Percentiles rank a stretch among this genome's conserved stretches.
phyloP scores from a whole-genome alignment of 2,329 filamentous ascomycete genomes.

The Alternaria hordeiaustralica region DNA sequence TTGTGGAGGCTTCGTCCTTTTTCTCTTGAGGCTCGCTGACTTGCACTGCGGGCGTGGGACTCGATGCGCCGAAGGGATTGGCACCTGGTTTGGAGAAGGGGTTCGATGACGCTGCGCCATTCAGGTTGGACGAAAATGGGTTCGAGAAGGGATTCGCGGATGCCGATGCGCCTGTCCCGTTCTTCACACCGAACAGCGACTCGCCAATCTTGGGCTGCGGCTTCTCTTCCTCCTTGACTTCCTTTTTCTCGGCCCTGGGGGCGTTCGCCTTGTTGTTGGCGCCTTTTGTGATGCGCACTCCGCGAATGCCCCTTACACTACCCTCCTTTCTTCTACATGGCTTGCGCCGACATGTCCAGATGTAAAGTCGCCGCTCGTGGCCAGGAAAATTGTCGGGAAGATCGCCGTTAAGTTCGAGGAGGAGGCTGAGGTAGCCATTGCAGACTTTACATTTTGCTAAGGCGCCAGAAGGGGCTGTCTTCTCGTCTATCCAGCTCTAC shows the following conservation, averaged over 20 bases:
- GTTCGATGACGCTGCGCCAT: slow-evolving; percentile 54
- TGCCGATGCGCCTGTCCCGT: slow-evolving; percentile 27
- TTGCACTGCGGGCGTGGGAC: slow-evolving; percentile 40
- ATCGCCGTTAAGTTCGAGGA: slow-evolving; percentile 91
- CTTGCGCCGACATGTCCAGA: slow-evolving; percentile 81
- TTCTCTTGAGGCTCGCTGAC: slow-evolving; percentile 20
- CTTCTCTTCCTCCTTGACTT: slow-evolving; percentile 38
- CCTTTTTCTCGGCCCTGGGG: slow-evolving; percentile 26
- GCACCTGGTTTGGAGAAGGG: slow-evolving; percentile 58
- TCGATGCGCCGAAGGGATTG: slow-evolving; percentile 53
- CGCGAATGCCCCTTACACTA: slow-evolving; percentile 77
- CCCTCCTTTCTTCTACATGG: slow-evolving; percentile 82
- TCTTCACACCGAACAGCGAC: slow-evolving; percentile 71
- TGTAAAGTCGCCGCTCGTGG: slow-evolving; percentile 85
- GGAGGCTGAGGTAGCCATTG: slow-evolving; percentile 79
- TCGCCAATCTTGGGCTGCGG: slow-evolving; percentile 65
- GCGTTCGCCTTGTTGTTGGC: slow-evolving; percentile 25
- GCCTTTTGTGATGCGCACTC: slow-evolving; percentile 62
- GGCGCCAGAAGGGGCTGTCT: slow-evolving; percentile 72
- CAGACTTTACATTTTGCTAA: slow-evolving; percentile 88
- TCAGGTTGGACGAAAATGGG: slow-evolving; percentile 62
- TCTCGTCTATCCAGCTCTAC: slow-evolving; percentile 80
- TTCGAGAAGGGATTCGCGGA: slow-evolving; percentile 53
- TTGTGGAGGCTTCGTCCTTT: slow-evolving; percentile 42
- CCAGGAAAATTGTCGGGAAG: slow-evolving; percentile 84